Conservation (phyloP, 2,329 filamentous ascomycete species). For the Cadophora malorum region DNA sequence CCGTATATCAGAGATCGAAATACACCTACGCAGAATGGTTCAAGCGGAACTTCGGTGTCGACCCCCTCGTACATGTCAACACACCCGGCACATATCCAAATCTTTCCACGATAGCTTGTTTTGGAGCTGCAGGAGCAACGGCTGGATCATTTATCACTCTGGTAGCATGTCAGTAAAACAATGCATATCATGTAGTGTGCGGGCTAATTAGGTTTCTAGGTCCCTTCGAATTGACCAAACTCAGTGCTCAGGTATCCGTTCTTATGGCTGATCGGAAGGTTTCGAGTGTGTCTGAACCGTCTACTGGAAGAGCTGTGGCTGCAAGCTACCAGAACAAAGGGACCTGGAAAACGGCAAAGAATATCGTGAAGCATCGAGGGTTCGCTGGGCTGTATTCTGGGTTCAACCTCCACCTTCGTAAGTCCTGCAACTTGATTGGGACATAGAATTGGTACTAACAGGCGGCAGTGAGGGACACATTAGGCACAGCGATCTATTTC, state of each 20-base stretch:
- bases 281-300: constrained; percentile 45
- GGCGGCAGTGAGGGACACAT: constrained; percentile 73
- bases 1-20: constrained; percentile 80
- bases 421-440: constrained; percentile 46
- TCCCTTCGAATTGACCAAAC: constrained; percentile 88
- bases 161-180: constrained; percentile 68
- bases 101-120: constrained; percentile 75
- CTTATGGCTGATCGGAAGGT: constrained; percentile 68
- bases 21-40: constrained; percentile 75
- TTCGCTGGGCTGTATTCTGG: constrained; percentile 79
- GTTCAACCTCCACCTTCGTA: constrained; percentile 78
- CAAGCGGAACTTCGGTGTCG: constrained; percentile 68
- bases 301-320: constrained; percentile 52
- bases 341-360: constrained; percentile 76
- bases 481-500: constrained; percentile 86
- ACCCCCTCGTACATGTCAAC: constrained; percentile 76
- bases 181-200: not conserved
- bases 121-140: constrained; percentile 78
- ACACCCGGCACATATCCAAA: constrained; percentile 74
- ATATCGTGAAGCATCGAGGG: constrained; percentile 78
- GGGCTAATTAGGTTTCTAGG: constrained; percentile 51
- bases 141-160: constrained; percentile 81
- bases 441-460: constrained; percentile 15
- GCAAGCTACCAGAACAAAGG: constrained; percentile 80
- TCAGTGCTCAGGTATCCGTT: constrained; percentile 85